Percentiles rank a stretch among this genome's conserved stretches.
phyloP scores from a whole-genome alignment of 1,284 basidiomycete genomes.

The Salmacisia buchloeana region DNA sequence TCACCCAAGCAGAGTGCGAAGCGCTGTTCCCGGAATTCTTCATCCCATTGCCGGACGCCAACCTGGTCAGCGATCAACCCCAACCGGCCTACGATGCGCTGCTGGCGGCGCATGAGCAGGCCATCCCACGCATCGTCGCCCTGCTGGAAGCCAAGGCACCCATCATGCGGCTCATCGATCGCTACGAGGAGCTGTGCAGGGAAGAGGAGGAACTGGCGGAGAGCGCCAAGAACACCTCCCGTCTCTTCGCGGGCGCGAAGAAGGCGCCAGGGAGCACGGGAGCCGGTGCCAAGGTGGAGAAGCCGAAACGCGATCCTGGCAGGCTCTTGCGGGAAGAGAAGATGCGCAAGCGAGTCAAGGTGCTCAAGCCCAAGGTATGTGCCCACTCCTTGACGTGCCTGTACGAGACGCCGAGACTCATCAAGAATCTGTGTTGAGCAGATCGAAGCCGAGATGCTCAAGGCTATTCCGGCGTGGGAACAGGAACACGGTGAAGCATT shows the following conservation, averaged over 20 bases:
- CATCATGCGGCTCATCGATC: slow-evolving; percentile 70
- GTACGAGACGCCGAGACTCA: too few relatives aligned
- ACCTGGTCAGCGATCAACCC: slow-evolving; percentile 9
- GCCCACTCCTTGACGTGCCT: too few relatives aligned
- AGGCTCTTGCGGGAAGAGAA: slow-evolving; percentile 83
- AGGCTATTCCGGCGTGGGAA: slow-evolving; percentile 81
- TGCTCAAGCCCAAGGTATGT: slow-evolving; percentile 81
- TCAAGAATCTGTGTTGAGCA: background rate
- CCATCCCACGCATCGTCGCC: slow-evolving; percentile 71
- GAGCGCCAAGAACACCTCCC: slow-evolving; percentile 60
- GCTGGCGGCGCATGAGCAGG: slow-evolving; percentile 77
- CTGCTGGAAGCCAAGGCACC: slow-evolving; percentile 72
- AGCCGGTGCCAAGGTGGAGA: background rate
- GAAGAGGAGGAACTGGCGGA: slow-evolving; percentile 78
- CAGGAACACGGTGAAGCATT: slow-evolving; percentile 69
- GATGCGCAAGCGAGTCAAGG: slow-evolving; percentile 89
- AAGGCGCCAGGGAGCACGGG: background rate
- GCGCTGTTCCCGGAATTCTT: slow-evolving; percentile 44
- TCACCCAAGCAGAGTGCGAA: slow-evolving; percentile 73
- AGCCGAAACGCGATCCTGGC: slow-evolving; percentile 53
- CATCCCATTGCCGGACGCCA: slow-evolving; percentile 20
- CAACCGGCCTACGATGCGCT: slow-evolving; percentile 53
- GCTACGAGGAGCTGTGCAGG: slow-evolving; percentile 84
- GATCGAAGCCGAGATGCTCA: slow-evolving; percentile 72
- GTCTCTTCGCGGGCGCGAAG: slow-evolving; percentile 57